Conservation (phyloP, 768 basidiomycete genomes). For the Fistulinella prunicolor region DNA sequence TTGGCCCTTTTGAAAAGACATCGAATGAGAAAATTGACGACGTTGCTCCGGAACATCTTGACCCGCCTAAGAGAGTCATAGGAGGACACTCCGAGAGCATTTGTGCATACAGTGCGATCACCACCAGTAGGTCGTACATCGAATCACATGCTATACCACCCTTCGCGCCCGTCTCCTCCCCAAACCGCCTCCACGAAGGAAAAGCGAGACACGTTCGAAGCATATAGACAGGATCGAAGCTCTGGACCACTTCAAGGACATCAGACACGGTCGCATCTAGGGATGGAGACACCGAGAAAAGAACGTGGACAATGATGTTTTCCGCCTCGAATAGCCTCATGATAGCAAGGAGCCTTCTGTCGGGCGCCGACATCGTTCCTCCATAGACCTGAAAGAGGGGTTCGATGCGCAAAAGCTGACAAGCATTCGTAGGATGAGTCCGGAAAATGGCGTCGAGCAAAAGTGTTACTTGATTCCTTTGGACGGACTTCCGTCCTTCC, state of each 20-base stretch:
- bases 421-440: conserved; percentile 77
- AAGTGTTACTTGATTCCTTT: conserved; percentile 48
- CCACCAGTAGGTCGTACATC: conserved; percentile 80
- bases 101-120: conserved; percentile 63
- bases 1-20: conserved; percentile 62
- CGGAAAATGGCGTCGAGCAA: conserved; percentile 67
- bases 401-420: conserved; percentile 79
- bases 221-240: conserved; percentile 63
- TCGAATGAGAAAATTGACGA: conserved; percentile 69
- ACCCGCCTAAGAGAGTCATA: conserved; percentile 66
- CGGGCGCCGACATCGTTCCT: conserved; percentile 65
- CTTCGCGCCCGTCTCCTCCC: conserved; percentile 31
- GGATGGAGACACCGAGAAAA: conserved; percentile 58
- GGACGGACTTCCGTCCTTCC: conserved; percentile 20
- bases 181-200: conserved; percentile 59
- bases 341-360: conserved; percentile 66
- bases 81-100: conserved; percentile 60
- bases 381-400: conserved; percentile 73
- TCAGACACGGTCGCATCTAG: conserved; percentile 41
- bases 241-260: conserved; percentile 64
- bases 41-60: conserved; percentile 78
- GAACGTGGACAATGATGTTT: conserved; percentile 61
- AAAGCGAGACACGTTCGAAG: conserved; percentile 71
- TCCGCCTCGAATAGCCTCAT: conserved; percentile 77
- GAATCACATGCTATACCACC: conserved; percentile 33